Conservation (phyloP, 768 basidiomycete species). For the Butyriboletus loyo region DNA sequence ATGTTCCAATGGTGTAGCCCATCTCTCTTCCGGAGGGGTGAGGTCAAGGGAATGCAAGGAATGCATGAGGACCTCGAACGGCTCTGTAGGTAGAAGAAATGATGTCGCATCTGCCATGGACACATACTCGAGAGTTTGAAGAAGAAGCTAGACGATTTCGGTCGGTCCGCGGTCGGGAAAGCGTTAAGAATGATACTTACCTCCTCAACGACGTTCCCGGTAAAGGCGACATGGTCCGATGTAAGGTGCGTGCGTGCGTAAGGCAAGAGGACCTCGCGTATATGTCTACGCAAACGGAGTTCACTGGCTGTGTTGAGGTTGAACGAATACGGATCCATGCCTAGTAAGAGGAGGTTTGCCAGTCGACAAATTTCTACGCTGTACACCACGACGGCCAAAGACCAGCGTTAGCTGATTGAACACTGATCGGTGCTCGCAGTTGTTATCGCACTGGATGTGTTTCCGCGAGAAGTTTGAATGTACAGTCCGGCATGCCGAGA, state of each 20-base stretch:
- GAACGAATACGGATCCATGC: conserved; percentile 19
- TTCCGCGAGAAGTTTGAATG: background rate
- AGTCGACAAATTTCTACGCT: conserved; percentile 2
- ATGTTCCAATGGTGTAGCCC: conserved; percentile 31
- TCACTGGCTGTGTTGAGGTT: conserved; percentile 18
- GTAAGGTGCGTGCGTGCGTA: conserved; percentile 55
- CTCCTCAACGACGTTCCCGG: conserved; percentile 46
- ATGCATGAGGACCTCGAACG: conserved; percentile 44
- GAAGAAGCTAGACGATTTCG: conserved; percentile 37
- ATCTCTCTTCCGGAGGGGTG: conserved; percentile 42
- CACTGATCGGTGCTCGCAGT: background rate
- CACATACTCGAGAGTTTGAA: conserved; percentile 39
- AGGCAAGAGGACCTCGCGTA: conserved; percentile 50
- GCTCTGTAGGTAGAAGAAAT: conserved; percentile 52
- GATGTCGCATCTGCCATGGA: conserved; percentile 51
- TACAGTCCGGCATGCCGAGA: background rate
- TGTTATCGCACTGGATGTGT: background rate
- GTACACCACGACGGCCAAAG: background rate
- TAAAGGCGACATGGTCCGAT: conserved; percentile 52
- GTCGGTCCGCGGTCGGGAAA: background rate
- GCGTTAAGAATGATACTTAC: conserved; percentile 26
- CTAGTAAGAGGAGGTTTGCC: background rate
- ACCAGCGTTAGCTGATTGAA: background rate
- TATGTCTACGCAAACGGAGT: conserved; percentile 38
- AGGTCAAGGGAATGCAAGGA: conserved; percentile 34